Conservation (phyloP, 2,329 filamentous ascomycete genomes). For the Alternaria angustiovoidea region DNA sequence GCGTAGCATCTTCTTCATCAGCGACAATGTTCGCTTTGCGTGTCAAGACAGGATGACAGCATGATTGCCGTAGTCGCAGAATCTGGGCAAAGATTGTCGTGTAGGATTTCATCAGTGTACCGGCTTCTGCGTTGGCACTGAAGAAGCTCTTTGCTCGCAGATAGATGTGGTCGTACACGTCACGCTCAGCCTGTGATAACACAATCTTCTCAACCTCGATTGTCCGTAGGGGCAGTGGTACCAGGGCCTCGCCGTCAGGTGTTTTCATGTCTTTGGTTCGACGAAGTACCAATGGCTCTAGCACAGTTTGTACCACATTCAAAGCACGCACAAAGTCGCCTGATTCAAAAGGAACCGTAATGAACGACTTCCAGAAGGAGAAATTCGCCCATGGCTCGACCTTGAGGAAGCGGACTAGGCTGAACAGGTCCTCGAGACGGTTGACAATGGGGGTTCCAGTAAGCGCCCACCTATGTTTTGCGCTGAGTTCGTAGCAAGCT, state of each 20-base stretch:
- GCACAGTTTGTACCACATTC: constrained; percentile 94
- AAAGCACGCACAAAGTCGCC: constrained; percentile 92
- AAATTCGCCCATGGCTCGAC: constrained; percentile 99
- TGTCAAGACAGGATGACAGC: constrained; percentile 90
- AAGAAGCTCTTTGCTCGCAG: constrained; percentile 84
- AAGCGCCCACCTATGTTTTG: constrained; percentile 88
- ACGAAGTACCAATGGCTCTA: constrained; percentile 93
- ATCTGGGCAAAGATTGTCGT: constrained; percentile 98
- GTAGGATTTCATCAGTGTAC: constrained; percentile 92
- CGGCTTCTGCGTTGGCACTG: constrained; percentile 84
- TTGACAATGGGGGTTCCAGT: constrained; percentile 98
- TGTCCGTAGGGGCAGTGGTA: constrained; percentile 80
- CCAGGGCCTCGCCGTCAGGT: constrained; percentile 80
- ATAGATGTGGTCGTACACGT: constrained; percentile 93
- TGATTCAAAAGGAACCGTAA: constrained; percentile 95
- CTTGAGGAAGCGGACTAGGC: constrained; percentile 86
- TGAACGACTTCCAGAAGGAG: constrained; percentile 99
- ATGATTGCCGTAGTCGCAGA: constrained; percentile 87
- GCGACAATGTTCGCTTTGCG: constrained; percentile 84
- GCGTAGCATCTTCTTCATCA: constrained; percentile 84
- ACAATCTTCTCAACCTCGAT: constrained; percentile 89
- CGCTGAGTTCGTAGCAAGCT: constrained; percentile 89
- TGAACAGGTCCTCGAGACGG: constrained; percentile 92
- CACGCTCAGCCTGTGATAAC: constrained; percentile 81
- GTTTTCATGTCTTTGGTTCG: constrained; percentile 99